phyloP scores from a whole-genome alignment of 2,329 filamentous ascomycete genomes.

The Rhynchosporium agropyri region DNA sequence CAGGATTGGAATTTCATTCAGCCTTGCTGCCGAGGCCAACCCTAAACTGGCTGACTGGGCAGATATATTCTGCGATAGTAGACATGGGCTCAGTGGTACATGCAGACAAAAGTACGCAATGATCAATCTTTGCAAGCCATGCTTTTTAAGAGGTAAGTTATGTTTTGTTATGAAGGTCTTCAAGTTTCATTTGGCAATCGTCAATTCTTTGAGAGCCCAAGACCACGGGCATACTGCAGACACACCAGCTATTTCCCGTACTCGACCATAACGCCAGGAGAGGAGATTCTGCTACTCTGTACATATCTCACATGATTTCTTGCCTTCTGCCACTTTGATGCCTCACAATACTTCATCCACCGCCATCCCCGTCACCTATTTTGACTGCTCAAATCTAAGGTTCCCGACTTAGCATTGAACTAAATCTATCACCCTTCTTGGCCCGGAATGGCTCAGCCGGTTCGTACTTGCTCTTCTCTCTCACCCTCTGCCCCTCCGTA shows the following conservation, averaged over 20 bases:
- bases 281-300: constrained; percentile 25
- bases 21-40: constrained; percentile 14
- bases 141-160: too few species aligned
- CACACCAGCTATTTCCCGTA: background rate
- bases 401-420: constrained; percentile 45
- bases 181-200: background rate
- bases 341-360: background rate
- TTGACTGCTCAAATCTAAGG: constrained; percentile 17
- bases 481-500: constrained; percentile 65
- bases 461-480: constrained; percentile 91
- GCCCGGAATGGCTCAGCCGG: constrained; percentile 73
- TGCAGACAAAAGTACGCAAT: too few species aligned
- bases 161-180: background rate
- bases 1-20: constrained; percentile 15
- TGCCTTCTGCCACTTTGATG: background rate
- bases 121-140: too few species aligned
- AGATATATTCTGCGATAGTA: too few species aligned
- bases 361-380: background rate
- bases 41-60: too few species aligned
- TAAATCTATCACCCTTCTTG: constrained; percentile 84
- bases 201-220: background rate
- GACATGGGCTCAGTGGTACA: too few species aligned
- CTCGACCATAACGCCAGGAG: constrained; percentile 26
- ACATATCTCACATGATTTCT: constrained; percentile 16
- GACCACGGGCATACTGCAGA: background rate